Conservation (phyloP, 768 basidiomycete species). For the Auriscalpium orientale region DNA sequence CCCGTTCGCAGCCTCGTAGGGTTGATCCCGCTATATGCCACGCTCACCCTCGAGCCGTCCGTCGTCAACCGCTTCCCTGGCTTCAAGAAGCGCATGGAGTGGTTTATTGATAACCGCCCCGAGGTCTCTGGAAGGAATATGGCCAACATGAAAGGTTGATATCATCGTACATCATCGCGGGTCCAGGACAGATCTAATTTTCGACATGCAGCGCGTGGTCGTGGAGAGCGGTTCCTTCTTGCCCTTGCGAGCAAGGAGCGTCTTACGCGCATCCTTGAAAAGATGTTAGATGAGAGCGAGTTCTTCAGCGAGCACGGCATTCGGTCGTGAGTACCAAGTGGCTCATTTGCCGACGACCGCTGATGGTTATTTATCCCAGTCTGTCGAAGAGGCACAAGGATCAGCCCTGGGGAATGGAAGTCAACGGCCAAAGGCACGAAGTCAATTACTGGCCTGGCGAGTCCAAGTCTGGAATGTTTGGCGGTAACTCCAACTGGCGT, state of each 20-base stretch:
- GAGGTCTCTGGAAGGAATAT: slow-evolving; percentile 86
- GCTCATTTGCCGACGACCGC: neutral
- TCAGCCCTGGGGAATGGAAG: slow-evolving; percentile 91
- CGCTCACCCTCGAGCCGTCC: slow-evolving; percentile 85
- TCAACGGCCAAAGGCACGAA: slow-evolving; percentile 86
- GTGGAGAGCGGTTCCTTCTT: slow-evolving; percentile 78
- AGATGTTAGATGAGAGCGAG: slow-evolving; percentile 96
- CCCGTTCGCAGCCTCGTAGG: slow-evolving; percentile 94
- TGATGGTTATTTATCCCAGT: slow-evolving; percentile 29
- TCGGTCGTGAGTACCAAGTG: slow-evolving; percentile 54
- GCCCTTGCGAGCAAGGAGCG: slow-evolving; percentile 91
- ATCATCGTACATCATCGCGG: neutral
- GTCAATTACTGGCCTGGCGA: slow-evolving; percentile 98
- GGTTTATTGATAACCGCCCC: slow-evolving; percentile 94
- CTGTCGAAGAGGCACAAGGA: slow-evolving; percentile 87
- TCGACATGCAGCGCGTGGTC: slow-evolving; percentile 42
- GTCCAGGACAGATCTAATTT: neutral
- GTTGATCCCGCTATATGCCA: slow-evolving; percentile 95
- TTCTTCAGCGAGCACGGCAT: slow-evolving; percentile 95
- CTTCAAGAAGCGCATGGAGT: slow-evolving; percentile 98
- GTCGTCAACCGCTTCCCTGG: slow-evolving; percentile 89
- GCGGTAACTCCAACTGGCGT: slow-evolving; percentile 97
- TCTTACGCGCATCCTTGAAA: slow-evolving; percentile 78
- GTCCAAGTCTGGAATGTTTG: slow-evolving; percentile 95
- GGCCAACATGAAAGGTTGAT: slow-evolving; percentile 86